Conservation (phyloP, 2,329 filamentous ascomycete species). For the Alternaria dauci region DNA sequence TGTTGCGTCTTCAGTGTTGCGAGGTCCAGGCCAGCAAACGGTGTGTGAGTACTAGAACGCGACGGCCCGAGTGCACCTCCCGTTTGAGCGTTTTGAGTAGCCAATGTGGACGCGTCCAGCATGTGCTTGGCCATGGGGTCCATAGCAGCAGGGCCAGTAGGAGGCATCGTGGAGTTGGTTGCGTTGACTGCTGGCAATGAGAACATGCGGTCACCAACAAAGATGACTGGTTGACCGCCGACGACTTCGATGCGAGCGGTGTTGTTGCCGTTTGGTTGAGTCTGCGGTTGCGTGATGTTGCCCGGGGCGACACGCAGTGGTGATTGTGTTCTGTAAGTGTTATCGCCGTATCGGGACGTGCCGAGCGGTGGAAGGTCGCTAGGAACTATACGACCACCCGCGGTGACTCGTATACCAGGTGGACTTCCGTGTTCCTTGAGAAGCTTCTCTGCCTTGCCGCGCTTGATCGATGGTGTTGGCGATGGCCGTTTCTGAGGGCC, state of each 20-base stretch:
- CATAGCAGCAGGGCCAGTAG: conserved; percentile 16
- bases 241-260: conserved; percentile 41
- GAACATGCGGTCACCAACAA: conserved; percentile 44
- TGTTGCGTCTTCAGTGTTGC: conserved; percentile 40
- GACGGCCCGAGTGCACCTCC: conserved; percentile 21
- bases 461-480: conserved; percentile 60
- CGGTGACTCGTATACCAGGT: conserved; percentile 60
- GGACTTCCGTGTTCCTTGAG: conserved; percentile 62
- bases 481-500: conserved; percentile 52
- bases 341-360: conserved; percentile 43
- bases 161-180: conserved; percentile 18
- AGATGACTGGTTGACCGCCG: conserved; percentile 43
- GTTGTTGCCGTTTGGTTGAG: conserved; percentile 29
- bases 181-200: conserved; percentile 41
- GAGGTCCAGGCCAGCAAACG: conserved; percentile 37
- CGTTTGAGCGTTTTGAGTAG: conserved; percentile 22
- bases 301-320: conserved; percentile 30
- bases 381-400: conserved; percentile 62
- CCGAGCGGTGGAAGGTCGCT: conserved; percentile 51
- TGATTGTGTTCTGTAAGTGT: conserved; percentile 37
- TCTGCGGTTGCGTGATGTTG: conserved; percentile 37
- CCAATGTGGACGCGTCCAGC: conserved; percentile 17
- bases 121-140: conserved; percentile 27
- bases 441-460: conserved; percentile 58
- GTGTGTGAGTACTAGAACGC: conserved; percentile 31